These are phyloP conservation scores for Hemisphaericaspora lyxosophila DNA, from an alignment of 1,139 yeast genomes.

Conservation along the genomic window DNA sequence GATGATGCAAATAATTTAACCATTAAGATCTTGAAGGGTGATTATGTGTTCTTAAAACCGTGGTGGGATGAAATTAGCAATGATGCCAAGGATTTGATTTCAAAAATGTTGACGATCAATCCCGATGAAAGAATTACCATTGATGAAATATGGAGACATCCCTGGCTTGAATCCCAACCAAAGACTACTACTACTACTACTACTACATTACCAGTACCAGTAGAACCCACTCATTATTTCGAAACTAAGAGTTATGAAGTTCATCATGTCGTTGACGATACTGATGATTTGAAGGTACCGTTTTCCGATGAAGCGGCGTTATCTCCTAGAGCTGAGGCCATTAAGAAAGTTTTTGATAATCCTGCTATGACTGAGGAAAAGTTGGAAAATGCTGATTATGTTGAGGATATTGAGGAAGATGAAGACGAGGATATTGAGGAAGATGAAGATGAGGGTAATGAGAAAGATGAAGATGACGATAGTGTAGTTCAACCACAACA, in stretches of 20 bases:
- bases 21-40: slow-evolving; percentile 78
- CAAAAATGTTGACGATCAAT: slow-evolving; percentile 53
- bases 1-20: slow-evolving; percentile 81
- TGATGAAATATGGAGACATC: slow-evolving; percentile 58
- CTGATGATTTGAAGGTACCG: slow-evolving; percentile 8
- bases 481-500: slow-evolving; percentile 5
- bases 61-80: slow-evolving; percentile 96
- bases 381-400: slow-evolving; percentile 11
- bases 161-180: slow-evolving; percentile 27
- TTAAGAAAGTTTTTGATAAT: slow-evolving; percentile 45
- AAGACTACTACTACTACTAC: no score
- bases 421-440: slow-evolving; percentile 4
- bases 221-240: slow-evolving; percentile 10
- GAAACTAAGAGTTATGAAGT: slow-evolving; percentile 12
- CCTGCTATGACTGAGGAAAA: slow-evolving; percentile 36
- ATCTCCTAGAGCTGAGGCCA: slow-evolving; percentile 47
- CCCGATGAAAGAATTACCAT: slow-evolving; percentile 69
- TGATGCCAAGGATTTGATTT: slow-evolving; percentile 71
- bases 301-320: slow-evolving; percentile 19
- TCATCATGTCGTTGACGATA: slow-evolving; percentile 14
- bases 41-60: slow-evolving; percentile 78
- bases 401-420: slow-evolving; percentile 17
- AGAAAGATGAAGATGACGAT: slow-evolving; percentile 3
- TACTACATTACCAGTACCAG: slow-evolving; percentile 2
- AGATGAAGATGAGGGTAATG: slow-evolving; percentile 1